Percentiles rank a stretch among this genome's conserved stretches.
These are phyloP conservation scores for Osmanthus fragrans DNA, from an alignment of 257 asterid species.

Conservation along the genomic window DNA sequence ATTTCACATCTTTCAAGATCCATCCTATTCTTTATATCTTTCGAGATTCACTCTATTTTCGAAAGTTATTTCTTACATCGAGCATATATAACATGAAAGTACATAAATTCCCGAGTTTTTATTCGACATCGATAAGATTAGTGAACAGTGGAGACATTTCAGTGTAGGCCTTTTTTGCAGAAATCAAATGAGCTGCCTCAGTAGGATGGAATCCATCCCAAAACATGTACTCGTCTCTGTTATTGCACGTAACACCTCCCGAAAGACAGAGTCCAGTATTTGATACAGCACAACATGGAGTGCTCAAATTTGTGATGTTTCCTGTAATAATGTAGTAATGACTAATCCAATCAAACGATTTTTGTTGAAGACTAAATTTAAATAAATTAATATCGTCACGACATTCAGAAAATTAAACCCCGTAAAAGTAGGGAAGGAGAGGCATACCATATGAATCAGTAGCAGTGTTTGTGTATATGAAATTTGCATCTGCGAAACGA, in stretches of 20 bases:
- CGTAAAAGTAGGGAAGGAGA: background rate
- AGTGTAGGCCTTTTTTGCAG: background rate
- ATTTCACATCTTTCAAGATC: no score
- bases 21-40: no score
- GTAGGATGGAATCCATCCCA: slow-evolving; percentile 3
- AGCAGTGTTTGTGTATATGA: slow-evolving; percentile 24
- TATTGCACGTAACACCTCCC: background rate
- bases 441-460: background rate
- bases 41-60: background rate
- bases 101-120: background rate
- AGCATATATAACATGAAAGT: background rate
- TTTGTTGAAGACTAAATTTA: background rate
- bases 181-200: background rate
- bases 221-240: background rate
- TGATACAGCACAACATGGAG: background rate
- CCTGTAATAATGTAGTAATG: background rate
- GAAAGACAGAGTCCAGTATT: background rate
- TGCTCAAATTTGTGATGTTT: background rate
- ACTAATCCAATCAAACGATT: background rate
- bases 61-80: background rate
- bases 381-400: background rate
- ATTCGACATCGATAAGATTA: background rate
- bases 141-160: background rate
- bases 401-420: background rate
- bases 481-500: slow-evolving; percentile 23